Evolutionary conservation across 202 grass and related monocot species (phyloP).

Genomic region (Setaria italica): DNA sequence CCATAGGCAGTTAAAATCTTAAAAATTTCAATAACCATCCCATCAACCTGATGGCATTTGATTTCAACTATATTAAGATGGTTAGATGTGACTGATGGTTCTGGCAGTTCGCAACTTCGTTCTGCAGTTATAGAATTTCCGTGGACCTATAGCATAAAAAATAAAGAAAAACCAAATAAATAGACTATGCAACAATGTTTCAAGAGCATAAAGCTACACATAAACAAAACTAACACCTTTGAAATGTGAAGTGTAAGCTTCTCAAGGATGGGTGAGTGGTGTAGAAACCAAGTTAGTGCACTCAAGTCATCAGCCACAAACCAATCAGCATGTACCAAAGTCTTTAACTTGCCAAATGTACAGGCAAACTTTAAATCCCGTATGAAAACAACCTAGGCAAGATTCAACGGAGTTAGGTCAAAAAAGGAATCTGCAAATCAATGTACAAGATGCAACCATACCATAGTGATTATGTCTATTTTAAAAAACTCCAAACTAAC

Average conservation of each 20-base stretch:
- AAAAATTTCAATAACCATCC: background rate
- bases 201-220: background rate
- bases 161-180: background rate
- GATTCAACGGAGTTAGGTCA: background rate
- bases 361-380: background rate
- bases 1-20: constrained; percentile 4
- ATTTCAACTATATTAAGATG: constrained; percentile 1
- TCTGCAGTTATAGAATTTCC: too few relatives aligned
- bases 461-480: background rate
- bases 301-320: background rate
- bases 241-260: constrained; percentile 10
- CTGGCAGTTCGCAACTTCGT: background rate
- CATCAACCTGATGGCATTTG: constrained; percentile 1
- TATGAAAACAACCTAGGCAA: background rate
- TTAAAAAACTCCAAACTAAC: background rate
- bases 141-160: background rate
- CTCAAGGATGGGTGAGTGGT: background rate
- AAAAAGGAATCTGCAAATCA: background rate
- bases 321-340: background rate
- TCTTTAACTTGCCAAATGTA: background rate
- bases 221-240: background rate
- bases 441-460: background rate
- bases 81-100: background rate
- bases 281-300: background rate
- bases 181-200: background rate